These are phyloP conservation scores for Saccharomyces hybrid DNA, from an alignment of 1,139 yeast species.

Conservation along the genomic window DNA sequence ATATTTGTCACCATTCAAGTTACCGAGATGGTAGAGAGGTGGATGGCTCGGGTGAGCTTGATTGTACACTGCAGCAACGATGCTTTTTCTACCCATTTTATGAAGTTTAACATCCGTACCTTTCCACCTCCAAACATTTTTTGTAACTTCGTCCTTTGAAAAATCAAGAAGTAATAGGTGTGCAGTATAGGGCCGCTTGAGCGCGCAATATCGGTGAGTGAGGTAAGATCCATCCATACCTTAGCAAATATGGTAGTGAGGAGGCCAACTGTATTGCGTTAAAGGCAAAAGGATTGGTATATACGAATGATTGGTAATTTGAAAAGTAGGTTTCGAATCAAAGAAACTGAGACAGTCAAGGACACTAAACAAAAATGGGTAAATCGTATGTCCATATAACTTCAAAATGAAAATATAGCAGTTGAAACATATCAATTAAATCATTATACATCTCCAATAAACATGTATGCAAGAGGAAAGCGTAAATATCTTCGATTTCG, in stretches of 20 bases:
- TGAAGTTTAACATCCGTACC: not conserved
- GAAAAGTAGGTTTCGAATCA: not conserved
- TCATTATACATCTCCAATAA: not conserved
- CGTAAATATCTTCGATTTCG: not conserved
- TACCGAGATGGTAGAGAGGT: not conserved
- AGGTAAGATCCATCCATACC: not conserved
- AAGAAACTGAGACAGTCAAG: slow-evolving; percentile 19
- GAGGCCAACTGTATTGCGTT: not conserved
- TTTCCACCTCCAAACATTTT: not conserved
- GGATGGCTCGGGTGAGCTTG: not conserved
- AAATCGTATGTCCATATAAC: slow-evolving; percentile 32
- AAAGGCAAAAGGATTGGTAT: not conserved
- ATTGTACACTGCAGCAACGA: too few species aligned
- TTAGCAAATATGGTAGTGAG: not conserved
- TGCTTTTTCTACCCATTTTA: too few species aligned
- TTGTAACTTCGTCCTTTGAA: not conserved
- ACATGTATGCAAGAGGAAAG: not conserved
- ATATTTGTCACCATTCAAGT: not conserved
- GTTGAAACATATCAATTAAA: not conserved
- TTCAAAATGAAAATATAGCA: not conserved
- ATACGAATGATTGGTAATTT: not conserved
- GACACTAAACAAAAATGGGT: slow-evolving; percentile 35
- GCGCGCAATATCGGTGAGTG: not conserved
- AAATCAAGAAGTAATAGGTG: not conserved
- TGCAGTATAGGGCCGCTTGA: not conserved